phyloP scores from a whole-genome alignment of 306 rosid species.

The Luffa aegyptiaca region DNA sequence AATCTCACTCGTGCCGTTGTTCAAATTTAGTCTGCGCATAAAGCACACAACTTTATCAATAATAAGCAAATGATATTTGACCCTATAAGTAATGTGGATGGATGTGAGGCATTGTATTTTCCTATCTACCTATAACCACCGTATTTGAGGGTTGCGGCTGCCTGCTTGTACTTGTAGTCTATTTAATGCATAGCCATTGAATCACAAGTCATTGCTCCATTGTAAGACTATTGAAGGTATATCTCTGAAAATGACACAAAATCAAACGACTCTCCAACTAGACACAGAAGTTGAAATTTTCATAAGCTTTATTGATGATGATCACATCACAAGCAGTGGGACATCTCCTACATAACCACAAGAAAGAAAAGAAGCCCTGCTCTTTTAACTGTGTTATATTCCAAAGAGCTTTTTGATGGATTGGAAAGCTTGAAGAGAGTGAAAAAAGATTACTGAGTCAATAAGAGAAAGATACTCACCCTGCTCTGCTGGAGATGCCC shows the following conservation, averaged over 20 bases:
- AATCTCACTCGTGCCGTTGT: not conserved
- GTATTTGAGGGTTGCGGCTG: not conserved
- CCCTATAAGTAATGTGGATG: not conserved
- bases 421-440: not conserved
- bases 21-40: not conserved
- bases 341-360: not conserved
- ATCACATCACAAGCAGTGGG: not conserved
- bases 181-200: not conserved
- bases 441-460: not conserved
- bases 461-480: constrained; percentile 13
- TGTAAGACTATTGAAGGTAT: not conserved
- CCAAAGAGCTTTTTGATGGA: not conserved
- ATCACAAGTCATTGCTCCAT: not conserved
- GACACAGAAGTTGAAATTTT: not conserved
- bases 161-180: not conserved
- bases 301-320: not conserved
- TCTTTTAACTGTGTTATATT: not conserved
- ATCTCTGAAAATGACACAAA: not conserved
- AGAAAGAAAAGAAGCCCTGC: not conserved
- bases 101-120: not conserved
- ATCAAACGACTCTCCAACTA: not conserved
- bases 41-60: not conserved
- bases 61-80: not conserved
- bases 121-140: not conserved
- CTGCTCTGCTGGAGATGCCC: constrained; percentile 27